Conservation (phyloP, 139 green algal genomes). For the Picochlorum sp. region DNA sequence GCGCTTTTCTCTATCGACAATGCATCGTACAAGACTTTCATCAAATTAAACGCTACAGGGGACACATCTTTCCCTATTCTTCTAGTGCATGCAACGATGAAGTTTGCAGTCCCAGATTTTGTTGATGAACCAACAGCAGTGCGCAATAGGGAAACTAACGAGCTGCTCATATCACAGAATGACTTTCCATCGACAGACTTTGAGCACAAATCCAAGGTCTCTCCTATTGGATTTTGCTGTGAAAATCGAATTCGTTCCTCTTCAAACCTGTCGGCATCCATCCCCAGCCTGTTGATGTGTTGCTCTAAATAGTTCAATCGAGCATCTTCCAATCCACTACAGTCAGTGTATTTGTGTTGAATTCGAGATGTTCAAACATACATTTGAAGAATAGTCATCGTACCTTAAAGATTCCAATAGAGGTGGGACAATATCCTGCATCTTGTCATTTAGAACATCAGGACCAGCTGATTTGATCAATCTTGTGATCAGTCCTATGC, state of each 20-base stretch:
- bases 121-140: conserved; percentile 62
- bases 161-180: conserved; percentile 34
- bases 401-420: conserved; percentile 69
- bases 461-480: conserved; percentile 35
- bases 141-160: conserved; percentile 30
- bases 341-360: background rate
- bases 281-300: conserved; percentile 45
- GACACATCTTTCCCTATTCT: conserved; percentile 26
- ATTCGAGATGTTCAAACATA: background rate
- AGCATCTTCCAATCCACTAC: conserved; percentile 45
- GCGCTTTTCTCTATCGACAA: conserved; percentile 45
- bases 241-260: conserved; percentile 39
- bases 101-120: conserved; percentile 61
- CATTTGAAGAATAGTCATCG: conserved; percentile 11
- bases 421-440: conserved; percentile 51
- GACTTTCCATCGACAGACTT: conserved; percentile 32
- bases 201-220: conserved; percentile 61
- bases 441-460: conserved; percentile 39
- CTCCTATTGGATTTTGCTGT: conserved; percentile 37
- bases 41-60: conserved; percentile 4
- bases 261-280: conserved; percentile 62
- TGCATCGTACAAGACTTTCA: conserved; percentile 30
- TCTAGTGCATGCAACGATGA: conserved; percentile 44
- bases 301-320: conserved; percentile 71
- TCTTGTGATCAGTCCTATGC: conserved; percentile 40